A percentile compares a stretch with the other conserved stretches of the same genome.
Conservation (phyloP, 306 rosid species). For the Adenanthera pavonina region DNA sequence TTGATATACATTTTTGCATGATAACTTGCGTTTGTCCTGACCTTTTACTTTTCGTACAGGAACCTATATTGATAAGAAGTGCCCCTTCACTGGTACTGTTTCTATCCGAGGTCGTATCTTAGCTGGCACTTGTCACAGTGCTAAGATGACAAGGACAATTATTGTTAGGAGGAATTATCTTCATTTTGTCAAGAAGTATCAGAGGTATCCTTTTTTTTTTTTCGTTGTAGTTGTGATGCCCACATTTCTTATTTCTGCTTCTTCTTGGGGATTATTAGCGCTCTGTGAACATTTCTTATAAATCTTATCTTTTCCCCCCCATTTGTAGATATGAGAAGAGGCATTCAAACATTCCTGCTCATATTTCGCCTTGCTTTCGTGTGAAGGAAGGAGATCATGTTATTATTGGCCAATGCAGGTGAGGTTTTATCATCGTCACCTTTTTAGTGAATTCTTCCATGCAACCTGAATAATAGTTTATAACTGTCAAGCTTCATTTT, state of each 20-base stretch:
- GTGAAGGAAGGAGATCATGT: conserved; percentile 96
- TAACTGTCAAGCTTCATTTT: conserved; percentile 41
- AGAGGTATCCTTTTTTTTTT: conserved; percentile 48
- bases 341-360: conserved; percentile 85
- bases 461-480: background rate
- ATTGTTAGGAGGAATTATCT: conserved; percentile 78
- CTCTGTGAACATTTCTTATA: background rate
- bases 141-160: conserved; percentile 84
- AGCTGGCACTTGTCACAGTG: conserved; percentile 88
- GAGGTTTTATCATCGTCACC: background rate
- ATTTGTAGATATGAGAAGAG: conserved; percentile 73
- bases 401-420: conserved; percentile 91
- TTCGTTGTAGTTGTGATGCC: background rate
- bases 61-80: conserved; percentile 82
- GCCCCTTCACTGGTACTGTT: conserved; percentile 81
- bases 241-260: background rate
- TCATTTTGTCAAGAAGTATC: conserved; percentile 82
- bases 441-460: background rate
- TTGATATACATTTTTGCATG: background rate
- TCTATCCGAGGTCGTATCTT: conserved; percentile 83
- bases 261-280: background rate
- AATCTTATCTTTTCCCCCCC: background rate
- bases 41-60: conserved; percentile 40
- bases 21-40: background rate
- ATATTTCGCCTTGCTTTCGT: conserved; percentile 86